Base-by-base conservation (phyloP, 169 alveolate genomes). In the Neospora caninum region DNA sequence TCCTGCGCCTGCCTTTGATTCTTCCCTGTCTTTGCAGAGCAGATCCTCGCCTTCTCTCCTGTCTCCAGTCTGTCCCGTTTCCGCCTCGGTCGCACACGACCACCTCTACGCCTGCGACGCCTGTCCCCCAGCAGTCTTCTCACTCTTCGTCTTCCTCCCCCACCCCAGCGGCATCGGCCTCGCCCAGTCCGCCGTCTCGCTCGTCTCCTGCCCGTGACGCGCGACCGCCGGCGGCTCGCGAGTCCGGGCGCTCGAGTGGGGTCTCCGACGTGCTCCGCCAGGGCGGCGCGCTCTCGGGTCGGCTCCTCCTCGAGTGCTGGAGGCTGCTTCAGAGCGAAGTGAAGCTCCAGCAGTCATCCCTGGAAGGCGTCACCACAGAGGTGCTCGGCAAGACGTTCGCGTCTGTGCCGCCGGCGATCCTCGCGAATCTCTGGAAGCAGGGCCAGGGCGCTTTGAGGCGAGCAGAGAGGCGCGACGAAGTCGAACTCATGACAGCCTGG, bases 291-390 rank as follows among this genome's bases (percentile, higher is more conserved):
- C 83, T 88, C 49, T 54, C 92, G 53, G 95, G 93, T 36, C 95
- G 95, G 7, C 88, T 93, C 10, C 73, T 93, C 64, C 93, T 93
- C 67, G 91, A 93, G 42, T 91, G 91, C 80, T 93, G 95, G 95
- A 84, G 93, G 25, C 45, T 93, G 69, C 45, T 93, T n/a, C 93
- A 93, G 91, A 73, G 88, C 41, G 95, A 93, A 80, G 88, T 93
- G 86, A 93, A 93, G 80, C 93, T 93, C 49, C 93, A 88, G 45
- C 93, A 88, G 69, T 93, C 93, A 69, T 87, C 84, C 43, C 87
- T 93, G 43, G 73, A 78, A 38, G 95, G 93, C 4, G 93, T 88
- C n/a, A 91, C 93, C 70, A 69, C 53, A 18, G 95, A 93, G 38
- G 91, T 93, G 20, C 53, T 87, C 39, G 93, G 93, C 41, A 67